A percentile compares a stretch with the other conserved stretches of the same genome.
phyloP scores from a whole-genome alignment of 129 eudicot species.

The Artemisia argyi region DNA sequence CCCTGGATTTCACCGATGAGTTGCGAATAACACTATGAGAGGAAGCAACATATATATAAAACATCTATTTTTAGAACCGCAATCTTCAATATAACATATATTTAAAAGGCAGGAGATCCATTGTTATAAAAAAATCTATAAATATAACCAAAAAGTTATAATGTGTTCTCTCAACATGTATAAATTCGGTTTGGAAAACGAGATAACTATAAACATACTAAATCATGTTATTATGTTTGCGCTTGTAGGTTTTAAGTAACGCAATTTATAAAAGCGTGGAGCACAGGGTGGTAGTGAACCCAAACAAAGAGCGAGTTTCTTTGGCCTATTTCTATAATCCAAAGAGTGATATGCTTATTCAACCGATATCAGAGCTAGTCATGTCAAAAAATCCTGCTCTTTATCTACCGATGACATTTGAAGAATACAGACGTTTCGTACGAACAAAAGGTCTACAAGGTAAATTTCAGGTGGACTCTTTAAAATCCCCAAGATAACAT shows the following conservation, averaged over 20 bases:
- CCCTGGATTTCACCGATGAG: too few relatives aligned
- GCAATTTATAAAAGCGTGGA: conserved; percentile 73
- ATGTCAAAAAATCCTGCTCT: conserved; percentile 58
- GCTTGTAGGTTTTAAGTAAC: conserved; percentile 68
- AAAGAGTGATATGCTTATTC: conserved; percentile 53
- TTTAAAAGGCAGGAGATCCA: neutral
- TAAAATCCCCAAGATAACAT: conserved; percentile 38
- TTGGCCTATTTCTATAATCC: conserved; percentile 88
- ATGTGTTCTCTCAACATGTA: neutral
- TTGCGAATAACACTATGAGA: too few relatives aligned
- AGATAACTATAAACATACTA: too few relatives aligned
- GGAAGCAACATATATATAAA: too few relatives aligned
- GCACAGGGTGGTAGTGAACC: conserved; percentile 79
- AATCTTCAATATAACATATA: neutral
- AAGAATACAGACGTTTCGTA: conserved; percentile 70
- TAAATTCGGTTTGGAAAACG: neutral
- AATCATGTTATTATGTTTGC: neutral
- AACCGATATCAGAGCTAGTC: conserved; percentile 60
- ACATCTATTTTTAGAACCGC: neutral
- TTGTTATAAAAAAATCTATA: conserved; percentile 5
- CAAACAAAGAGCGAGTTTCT: conserved; percentile 60
- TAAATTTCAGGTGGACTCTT: conserved; percentile 74
- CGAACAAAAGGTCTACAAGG: conserved; percentile 82
- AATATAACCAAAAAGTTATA: neutral
- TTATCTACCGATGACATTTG: conserved; percentile 72